phyloP scores from a whole-genome alignment of 2,329 filamentous ascomycete genomes.

The Colletotrichum siamense region DNA sequence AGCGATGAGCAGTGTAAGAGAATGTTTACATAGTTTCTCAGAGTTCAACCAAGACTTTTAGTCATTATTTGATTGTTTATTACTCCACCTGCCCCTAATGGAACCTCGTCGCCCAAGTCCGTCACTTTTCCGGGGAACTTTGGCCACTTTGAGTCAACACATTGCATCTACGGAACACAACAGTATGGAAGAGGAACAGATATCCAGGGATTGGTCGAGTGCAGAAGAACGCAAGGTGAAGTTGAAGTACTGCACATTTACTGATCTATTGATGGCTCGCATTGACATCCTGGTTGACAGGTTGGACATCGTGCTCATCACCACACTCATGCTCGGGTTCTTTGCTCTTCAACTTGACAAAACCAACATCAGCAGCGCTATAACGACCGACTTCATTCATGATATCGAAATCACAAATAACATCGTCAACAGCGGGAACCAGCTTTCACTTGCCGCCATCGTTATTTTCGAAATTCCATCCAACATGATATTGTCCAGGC shows the following conservation, averaged over 20 bases:
- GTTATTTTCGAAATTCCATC: constrained; percentile 3
- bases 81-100: neutral
- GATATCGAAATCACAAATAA: neutral
- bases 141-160: neutral
- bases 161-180: neutral
- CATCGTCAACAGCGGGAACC: neutral
- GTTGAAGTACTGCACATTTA: neutral
- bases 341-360: constrained; percentile 2
- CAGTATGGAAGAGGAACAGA: neutral
- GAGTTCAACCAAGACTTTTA: neutral
- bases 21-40: neutral
- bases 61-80: neutral
- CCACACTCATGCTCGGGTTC: neutral
- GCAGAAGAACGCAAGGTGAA: neutral
- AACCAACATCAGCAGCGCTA: neutral
- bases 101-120: neutral
- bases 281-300: neutral
- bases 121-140: neutral
- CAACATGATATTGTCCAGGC: neutral
- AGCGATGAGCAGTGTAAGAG: neutral
- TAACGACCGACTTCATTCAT: neutral
- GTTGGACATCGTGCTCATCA: neutral
- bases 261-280: neutral
- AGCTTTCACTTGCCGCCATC: neutral
- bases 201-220: neutral